A percentile compares a stretch with the other conserved stretches of the same genome.
Evolutionary conservation across 257 asterid genomes (phyloP).

Genomic region (Buddleja alternifolia): DNA sequence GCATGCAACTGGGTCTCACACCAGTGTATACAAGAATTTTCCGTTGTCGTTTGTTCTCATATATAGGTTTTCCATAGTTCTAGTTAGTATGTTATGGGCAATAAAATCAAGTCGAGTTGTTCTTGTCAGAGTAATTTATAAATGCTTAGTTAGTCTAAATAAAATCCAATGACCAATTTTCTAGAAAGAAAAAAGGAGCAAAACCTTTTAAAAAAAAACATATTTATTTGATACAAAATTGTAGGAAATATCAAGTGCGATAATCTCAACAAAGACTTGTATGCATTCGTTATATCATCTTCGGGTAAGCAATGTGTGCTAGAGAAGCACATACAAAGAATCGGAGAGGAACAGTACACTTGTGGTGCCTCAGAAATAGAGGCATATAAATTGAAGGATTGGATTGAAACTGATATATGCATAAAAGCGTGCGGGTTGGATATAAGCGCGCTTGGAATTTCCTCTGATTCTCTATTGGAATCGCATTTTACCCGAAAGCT

Average conservation of each 20-base stretch:
- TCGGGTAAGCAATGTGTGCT: conserved; percentile 69
- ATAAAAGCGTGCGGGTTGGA: conserved; percentile 62
- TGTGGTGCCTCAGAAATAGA: conserved; percentile 68
- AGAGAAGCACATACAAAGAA: conserved; percentile 58
- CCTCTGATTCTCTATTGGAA: conserved; percentile 75
- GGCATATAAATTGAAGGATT: conserved; percentile 48
- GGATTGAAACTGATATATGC: conserved; percentile 71
- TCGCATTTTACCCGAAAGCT: conserved; percentile 53
- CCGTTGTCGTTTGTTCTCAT: too few species aligned
- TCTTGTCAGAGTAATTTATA: too few species aligned
- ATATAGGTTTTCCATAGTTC: too few species aligned
- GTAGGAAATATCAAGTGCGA: conserved; percentile 62
- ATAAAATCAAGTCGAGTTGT: too few species aligned
- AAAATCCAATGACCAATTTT: too few species aligned
- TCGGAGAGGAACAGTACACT: conserved; percentile 47
- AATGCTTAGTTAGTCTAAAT: too few species aligned
- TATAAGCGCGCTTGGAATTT: conserved; percentile 69
- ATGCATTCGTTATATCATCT: conserved; percentile 63
- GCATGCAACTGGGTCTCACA: too few species aligned
- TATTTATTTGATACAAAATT: background rate
- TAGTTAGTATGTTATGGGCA: too few species aligned
- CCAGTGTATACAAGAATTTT: too few species aligned
- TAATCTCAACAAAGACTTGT: conserved; percentile 41
- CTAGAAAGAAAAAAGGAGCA: too few species aligned
- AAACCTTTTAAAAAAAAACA: too few species aligned